A percentile compares a stretch with the other conserved stretches of the same genome.
Evolutionary conservation across 140 eudicot genomes (phyloP).

Genomic region (Senecio squalidus): DNA sequence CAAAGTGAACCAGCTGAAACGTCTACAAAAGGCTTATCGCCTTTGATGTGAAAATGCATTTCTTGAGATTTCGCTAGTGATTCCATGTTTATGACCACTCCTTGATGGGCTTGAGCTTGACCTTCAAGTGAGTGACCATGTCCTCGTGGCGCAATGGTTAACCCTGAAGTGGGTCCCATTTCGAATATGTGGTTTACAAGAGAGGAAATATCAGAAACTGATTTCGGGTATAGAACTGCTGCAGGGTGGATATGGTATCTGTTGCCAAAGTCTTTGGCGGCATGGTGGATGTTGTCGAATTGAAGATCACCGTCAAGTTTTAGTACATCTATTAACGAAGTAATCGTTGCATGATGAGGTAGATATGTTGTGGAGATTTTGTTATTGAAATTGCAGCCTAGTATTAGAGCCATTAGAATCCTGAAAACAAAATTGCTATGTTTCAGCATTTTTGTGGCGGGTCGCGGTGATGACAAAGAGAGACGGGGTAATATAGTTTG

Average conservation of each 20-base stretch:
- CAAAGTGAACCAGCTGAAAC: conserved; percentile 77
- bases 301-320: conserved; percentile 49
- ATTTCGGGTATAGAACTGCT: conserved; percentile 77
- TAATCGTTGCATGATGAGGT: conserved; percentile 26
- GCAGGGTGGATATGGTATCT: conserved; percentile 57
- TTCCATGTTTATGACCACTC: conserved; percentile 80
- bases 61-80: conserved; percentile 44
- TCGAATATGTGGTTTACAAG: conserved; percentile 42
- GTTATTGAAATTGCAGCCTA: conserved; percentile 33
- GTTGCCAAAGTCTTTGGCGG: conserved; percentile 90
- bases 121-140: conserved; percentile 94
- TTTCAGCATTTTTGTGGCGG: conserved; percentile 28
- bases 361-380: conserved; percentile 36
- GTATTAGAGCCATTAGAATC: conserved; percentile 42
- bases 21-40: conserved; percentile 58
- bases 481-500: conserved; percentile 5
- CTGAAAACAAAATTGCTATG: conserved; percentile 30
- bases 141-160: conserved; percentile 85
- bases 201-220: conserved; percentile 68
- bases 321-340: conserved; percentile 26
- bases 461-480: conserved; percentile 16
- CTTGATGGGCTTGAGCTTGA: conserved; percentile 78
- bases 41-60: conserved; percentile 51
- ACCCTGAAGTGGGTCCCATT: conserved; percentile 60
- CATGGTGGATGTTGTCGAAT: conserved; percentile 45